Evolutionary conservation across 2,329 filamentous ascomycete species (phyloP).

Genomic region (Periglandula ipomoeae): DNA sequence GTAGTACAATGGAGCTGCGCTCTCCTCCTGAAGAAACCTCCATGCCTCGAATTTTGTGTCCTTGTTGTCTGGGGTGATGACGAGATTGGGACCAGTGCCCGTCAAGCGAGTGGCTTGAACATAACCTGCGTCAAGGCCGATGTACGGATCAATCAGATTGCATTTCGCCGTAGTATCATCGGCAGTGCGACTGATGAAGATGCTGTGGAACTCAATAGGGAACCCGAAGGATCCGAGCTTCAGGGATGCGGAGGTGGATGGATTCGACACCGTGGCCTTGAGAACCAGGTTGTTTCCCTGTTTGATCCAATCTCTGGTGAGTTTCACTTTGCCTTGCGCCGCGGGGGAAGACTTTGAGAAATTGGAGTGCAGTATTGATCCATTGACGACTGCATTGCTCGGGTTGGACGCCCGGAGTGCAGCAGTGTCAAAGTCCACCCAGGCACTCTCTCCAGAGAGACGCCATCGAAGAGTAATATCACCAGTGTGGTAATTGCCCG

Average conservation of each 20-base stretch:
- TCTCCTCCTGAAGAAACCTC: constrained; percentile 38
- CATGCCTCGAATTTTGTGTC: constrained; percentile 43
- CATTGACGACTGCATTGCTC: constrained; percentile 17
- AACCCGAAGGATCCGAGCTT: constrained; percentile 50
- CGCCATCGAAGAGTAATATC: constrained; percentile 49
- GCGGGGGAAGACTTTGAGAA: constrained; percentile 12
- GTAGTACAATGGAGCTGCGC: constrained; percentile 31
- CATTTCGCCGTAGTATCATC: constrained; percentile 40
- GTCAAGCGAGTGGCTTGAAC: constrained; percentile 42
- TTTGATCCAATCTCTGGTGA: constrained; percentile 44
- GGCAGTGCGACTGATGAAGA: constrained; percentile 43
- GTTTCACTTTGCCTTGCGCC: constrained; percentile 21
- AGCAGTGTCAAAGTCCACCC: constrained; percentile 40
- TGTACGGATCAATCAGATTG: constrained; percentile 48
- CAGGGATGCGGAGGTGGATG: constrained; percentile 35
- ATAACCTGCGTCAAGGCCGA: constrained; percentile 50
- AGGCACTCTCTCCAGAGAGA: constrained; percentile 23
- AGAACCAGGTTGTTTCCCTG: constrained; percentile 40
- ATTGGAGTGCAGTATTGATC: constrained; percentile 29
- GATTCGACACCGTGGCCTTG: constrained; percentile 9
- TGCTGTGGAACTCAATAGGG: constrained; percentile 53
- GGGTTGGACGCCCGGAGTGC: constrained; percentile 5
- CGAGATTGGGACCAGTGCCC: constrained; percentile 42
- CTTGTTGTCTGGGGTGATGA: constrained; percentile 40
- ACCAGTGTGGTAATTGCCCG: constrained; percentile 49